A percentile compares a stretch with the other conserved stretches of the same genome.
These are phyloP conservation scores for Hypoxylon sp. DNA, from an alignment of 2,329 filamentous ascomycete genomes.

Conservation along the genomic window DNA sequence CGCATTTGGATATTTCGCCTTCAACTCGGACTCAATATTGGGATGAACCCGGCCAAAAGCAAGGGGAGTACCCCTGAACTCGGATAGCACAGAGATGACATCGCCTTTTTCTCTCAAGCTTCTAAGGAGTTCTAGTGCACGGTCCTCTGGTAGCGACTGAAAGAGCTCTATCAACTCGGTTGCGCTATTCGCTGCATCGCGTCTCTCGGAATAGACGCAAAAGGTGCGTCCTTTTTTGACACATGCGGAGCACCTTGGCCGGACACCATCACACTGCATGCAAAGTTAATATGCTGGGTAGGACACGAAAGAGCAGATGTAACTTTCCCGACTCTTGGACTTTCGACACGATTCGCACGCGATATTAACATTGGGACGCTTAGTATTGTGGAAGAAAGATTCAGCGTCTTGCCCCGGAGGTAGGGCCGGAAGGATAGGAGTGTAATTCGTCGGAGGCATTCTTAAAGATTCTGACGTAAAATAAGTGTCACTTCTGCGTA, in stretches of 20 bases:
- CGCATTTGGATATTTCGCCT: background rate
- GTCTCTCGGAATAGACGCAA: background rate
- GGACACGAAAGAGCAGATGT: background rate
- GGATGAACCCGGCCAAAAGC: background rate
- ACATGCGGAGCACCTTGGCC: background rate
- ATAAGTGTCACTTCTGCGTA: background rate
- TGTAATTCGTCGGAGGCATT: background rate
- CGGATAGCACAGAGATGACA: background rate
- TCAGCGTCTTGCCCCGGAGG: background rate
- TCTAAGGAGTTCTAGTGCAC: background rate
- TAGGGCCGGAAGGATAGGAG: background rate
- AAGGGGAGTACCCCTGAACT: background rate
- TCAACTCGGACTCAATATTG: background rate
- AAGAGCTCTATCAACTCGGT: background rate
- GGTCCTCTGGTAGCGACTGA: background rate
- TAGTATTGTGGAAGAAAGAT: background rate
- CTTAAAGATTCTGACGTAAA: background rate
- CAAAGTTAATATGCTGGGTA: background rate
- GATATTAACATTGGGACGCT: constrained; percentile 2
- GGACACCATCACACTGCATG: background rate
- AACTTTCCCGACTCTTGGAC: constrained; percentile 5
- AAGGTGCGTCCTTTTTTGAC: background rate
- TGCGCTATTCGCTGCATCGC: background rate
- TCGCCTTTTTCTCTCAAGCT: background rate
- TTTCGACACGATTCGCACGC: constrained; percentile 1